Base-by-base conservation (phyloP, 306 rosid genomes). In the Castanospermum australe region DNA sequence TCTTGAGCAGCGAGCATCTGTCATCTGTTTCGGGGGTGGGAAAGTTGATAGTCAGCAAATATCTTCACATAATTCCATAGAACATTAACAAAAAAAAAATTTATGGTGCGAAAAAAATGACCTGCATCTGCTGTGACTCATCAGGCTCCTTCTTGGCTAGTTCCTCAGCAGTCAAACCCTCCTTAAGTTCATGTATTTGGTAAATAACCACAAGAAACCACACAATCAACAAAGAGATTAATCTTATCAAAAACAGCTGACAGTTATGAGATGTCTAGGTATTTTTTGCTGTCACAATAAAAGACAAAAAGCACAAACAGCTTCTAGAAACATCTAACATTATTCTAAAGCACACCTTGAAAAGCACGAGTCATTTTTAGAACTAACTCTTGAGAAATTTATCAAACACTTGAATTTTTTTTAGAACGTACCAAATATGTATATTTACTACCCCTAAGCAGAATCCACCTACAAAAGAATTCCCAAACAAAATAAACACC, bases 131-230 rank as follows among this genome's bases (percentile, higher is more conserved):
- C 63, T 88, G 93, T 10, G 85, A 83, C 17, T 93, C 93, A 59
- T 89, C 99, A 73, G 97, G 92, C 81, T 93, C 94, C 75, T 84
- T 88, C 81, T 61, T 88, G 39, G 85, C 83, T 66, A 68, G 83
- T 89, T 93, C 97, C 85, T 90, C 99, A 13, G 94, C 89, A 24
- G 92, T 88, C 81, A 93, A 82, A 79, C 98, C 99, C 81, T 93
- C 98, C 98, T 96, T 84, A 73, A 81, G 66, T 84, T 70, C 45
- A 73, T 47, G 42, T 9, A 47, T 64, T 69, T 61, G 38, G 79
- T 35, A 63, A 33, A 78, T 48, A 21, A 35, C 66, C 79, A 72
- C 20, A 68, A 18, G 25, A 55, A 77, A 73, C 42, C 54, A 61
- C 41, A 64, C 54, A 83, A 61, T 65, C 56, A 76, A 55, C n/a